phyloP scores from a whole-genome alignment of 805 yeast genomes.

The Nakazawaea holstii region DNA sequence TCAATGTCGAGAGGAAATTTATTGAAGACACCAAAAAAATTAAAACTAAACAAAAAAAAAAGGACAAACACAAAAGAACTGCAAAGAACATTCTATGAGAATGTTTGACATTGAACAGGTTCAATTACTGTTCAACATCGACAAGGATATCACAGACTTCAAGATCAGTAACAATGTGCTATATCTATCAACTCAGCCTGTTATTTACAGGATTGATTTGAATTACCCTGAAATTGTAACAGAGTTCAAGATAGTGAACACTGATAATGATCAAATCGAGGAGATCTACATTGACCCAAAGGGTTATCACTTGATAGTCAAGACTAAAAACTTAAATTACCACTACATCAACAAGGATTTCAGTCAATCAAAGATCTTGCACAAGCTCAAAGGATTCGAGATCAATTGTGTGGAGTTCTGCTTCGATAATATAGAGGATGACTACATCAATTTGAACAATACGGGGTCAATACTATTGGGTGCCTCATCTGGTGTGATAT shows the following conservation, averaged over 20 bases:
- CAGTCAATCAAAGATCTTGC: constrained; percentile 33
- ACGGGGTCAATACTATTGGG: constrained; percentile 47
- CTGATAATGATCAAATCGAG: constrained; percentile 20
- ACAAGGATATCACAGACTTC: constrained; percentile 36
- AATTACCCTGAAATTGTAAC: constrained; percentile 59
- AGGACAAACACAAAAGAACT: neutral
- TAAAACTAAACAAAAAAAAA: neutral
- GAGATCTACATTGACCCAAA: constrained; percentile 39
- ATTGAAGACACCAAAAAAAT: neutral
- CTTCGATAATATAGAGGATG: constrained; percentile 6
- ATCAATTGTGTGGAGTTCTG: constrained; percentile 37
- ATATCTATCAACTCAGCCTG: constrained; percentile 46
- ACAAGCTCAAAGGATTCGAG: constrained; percentile 40
- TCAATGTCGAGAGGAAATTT: neutral
- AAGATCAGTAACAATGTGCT: constrained; percentile 52
- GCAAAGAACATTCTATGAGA: neutral
- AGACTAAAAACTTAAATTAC: constrained; percentile 40
- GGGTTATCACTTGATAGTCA: constrained; percentile 47
- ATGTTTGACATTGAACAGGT: constrained; percentile 10
- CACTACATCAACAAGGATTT: constrained; percentile 40
- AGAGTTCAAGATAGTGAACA: constrained; percentile 28
- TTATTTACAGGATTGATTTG: constrained; percentile 59
- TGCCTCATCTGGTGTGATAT: constrained; percentile 40
- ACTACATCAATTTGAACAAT: constrained; percentile 19
- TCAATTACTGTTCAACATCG: constrained; percentile 10